A percentile compares a stretch with the other conserved stretches of the same genome.
These are phyloP conservation scores for Phragmites australis DNA, from an alignment of 176 grass and related monocot species.

Conservation along the genomic window DNA sequence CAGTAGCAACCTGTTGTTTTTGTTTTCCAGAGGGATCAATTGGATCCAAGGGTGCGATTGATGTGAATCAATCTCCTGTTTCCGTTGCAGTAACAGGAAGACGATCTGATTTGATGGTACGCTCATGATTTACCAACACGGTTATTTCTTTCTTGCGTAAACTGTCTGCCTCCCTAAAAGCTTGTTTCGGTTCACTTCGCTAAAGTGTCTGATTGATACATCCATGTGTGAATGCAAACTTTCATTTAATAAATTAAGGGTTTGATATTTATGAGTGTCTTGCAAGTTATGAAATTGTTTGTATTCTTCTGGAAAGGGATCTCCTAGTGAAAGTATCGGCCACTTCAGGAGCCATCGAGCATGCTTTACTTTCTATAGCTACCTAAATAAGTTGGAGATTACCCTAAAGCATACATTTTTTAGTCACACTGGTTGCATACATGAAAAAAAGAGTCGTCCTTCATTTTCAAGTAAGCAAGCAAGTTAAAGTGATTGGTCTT, in stretches of 20 bases:
- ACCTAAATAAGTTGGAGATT: neutral
- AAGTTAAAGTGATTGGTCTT: no score
- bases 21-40: conserved; percentile 62
- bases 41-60: conserved; percentile 38
- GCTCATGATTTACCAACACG: conserved; percentile 24
- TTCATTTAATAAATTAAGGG: conserved; percentile 27
- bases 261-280: conserved; percentile 22
- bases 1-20: conserved; percentile 50
- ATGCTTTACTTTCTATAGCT: neutral
- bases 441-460: neutral
- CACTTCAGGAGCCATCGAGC: neutral
- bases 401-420: conserved; percentile 3
- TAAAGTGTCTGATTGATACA: neutral
- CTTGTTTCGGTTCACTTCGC: no score
- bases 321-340: neutral
- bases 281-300: conserved; percentile 36
- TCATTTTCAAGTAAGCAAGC: neutral
- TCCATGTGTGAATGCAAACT: conserved; percentile 38
- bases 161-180: neutral
- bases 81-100: conserved; percentile 27
- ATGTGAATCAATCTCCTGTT: conserved; percentile 30
- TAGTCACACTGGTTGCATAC: neutral
- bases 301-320: conserved; percentile 32
- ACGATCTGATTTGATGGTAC: conserved; percentile 51
- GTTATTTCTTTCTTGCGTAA: neutral